Conservation (phyloP, 495 filamentous ascomycete species). For the Chlorociboria aeruginascens region DNA sequence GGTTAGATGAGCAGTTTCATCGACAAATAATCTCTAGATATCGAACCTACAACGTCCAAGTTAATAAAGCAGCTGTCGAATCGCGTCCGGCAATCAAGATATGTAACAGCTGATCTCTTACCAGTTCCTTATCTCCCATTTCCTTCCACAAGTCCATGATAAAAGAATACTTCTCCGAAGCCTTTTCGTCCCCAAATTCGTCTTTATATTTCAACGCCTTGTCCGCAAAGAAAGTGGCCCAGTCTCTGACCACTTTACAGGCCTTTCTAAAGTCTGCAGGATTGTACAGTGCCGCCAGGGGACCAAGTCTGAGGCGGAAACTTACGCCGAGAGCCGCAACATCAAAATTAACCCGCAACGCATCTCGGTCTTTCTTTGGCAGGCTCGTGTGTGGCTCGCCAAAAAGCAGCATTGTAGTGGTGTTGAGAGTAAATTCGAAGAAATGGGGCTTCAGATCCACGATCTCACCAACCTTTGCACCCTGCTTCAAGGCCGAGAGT, state of each 20-base stretch:
- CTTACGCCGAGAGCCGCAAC: constrained; percentile 18
- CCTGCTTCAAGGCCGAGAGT: constrained; percentile 27
- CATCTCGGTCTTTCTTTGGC: constrained; percentile 14
- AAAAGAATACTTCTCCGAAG: constrained; percentile 25
- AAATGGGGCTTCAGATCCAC: constrained; percentile 56
- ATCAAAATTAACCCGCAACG: constrained; percentile 22
- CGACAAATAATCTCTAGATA: no score
- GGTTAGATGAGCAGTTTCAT: neutral
- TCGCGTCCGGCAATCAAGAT: constrained; percentile 41
- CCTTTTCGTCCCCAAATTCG: constrained; percentile 15
- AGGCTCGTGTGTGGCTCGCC: constrained; percentile 31
- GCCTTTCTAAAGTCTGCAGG: constrained; percentile 10
- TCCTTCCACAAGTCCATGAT: constrained; percentile 28
- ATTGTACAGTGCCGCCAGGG: constrained; percentile 11
- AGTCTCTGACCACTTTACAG: constrained; percentile 24
- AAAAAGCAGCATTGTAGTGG: constrained; percentile 59
- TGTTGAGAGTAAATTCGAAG: constrained; percentile 50
- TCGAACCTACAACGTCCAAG: constrained; percentile 38
- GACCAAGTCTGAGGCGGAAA: constrained; percentile 30
- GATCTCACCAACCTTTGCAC: constrained; percentile 31
- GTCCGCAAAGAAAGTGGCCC: constrained; percentile 20
- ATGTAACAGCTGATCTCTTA: constrained; percentile 40
- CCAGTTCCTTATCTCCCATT: constrained; percentile 23
- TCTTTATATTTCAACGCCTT: constrained; percentile 19
- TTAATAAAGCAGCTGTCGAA: constrained; percentile 34